Evolutionary conservation across 192 early-diverging fungal species (phyloP), one percentile per base, ranked within the genome.

Genomic region (Funneliformis mosseae): DNA sequence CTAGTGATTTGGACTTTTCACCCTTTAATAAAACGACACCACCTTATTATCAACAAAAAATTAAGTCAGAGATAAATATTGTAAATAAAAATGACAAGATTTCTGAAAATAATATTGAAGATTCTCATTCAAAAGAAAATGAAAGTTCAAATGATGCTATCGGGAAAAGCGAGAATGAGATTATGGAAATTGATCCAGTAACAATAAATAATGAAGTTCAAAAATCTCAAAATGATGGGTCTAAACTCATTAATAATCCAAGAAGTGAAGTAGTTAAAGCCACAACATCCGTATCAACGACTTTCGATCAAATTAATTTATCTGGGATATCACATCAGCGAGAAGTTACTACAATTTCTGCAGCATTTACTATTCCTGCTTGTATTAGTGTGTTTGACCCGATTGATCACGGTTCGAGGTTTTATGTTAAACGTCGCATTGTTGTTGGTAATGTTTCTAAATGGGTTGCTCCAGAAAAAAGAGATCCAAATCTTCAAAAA

Each of bases 381-480:
- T 81, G 62, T 70, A 81, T 3, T 75, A 21, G 81, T 81, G 28
- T 81, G 72, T 33, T 72, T 81, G 78, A 82, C 82, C 60, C 87
- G 84, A 69, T 78, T 28, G 64, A 48, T 42, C 71, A 83, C 14
- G 93, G 92, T 12, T 93, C 93, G 5, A 86, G 94, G 3, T 95
- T 94, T 69, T 93, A 95, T 76, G 87, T 93, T 33, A 89, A 93
- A 48, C 85, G 89, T 27, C 87, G 90, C 21, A 87, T 93, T 14
- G 85, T 92, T 14, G 82, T 93, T 73, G 93, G 93, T 16, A 95
- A 94, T 78, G 93, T 93, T 12, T 93, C 92, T 72, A 93, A 92
- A 76, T 94, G 87, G 77, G 81, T 93, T 25, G 81, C 88, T n/a
- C 82, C 83, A 71, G 88, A 89, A 50, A 83, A 90, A 76, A 85